A percentile compares a stretch with the other conserved stretches of the same genome.
These are phyloP conservation scores for Solanum sejunctum DNA, from an alignment of 257 asterid genomes.

Conservation along the genomic window DNA sequence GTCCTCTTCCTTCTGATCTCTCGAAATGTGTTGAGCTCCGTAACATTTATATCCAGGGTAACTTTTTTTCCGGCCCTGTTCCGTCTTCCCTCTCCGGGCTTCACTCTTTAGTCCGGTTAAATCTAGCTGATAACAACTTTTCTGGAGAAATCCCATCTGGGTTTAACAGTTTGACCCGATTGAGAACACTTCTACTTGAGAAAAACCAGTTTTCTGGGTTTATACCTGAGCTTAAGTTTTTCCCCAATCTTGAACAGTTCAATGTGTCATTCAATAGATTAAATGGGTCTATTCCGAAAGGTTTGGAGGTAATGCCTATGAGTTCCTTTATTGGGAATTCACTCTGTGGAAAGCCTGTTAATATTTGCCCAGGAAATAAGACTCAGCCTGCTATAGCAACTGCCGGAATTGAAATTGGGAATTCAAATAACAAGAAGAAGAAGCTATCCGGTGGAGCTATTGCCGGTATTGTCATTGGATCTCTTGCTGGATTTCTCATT, in stretches of 20 bases:
- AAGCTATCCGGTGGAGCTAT: slow-evolving; percentile 62
- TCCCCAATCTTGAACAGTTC: slow-evolving; percentile 48
- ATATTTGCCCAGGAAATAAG: slow-evolving; percentile 28
- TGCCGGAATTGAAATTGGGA: not conserved
- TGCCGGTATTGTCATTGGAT: slow-evolving; percentile 68
- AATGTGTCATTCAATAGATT: slow-evolving; percentile 60
- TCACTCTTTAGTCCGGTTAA: slow-evolving; percentile 36
- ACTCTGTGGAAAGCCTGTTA: slow-evolving; percentile 66
- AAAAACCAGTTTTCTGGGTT: slow-evolving; percentile 39
- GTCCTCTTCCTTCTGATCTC: slow-evolving; percentile 49
- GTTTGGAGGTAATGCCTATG: slow-evolving; percentile 24
- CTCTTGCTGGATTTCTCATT: slow-evolving; percentile 38
- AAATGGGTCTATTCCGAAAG: slow-evolving; percentile 57
- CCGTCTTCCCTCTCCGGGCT: slow-evolving; percentile 20
- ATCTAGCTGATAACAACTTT: slow-evolving; percentile 49
- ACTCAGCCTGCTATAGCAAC: slow-evolving; percentile 21
- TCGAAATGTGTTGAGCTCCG: slow-evolving; percentile 36
- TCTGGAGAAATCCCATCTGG: slow-evolving; percentile 42
- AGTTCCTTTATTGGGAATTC: slow-evolving; percentile 51
- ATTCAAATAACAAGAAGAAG: not conserved
- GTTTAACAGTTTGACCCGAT: slow-evolving; percentile 46
- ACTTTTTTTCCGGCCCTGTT: slow-evolving; percentile 35
- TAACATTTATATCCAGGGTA: slow-evolving; percentile 61
- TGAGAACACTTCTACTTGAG: slow-evolving; percentile 57
- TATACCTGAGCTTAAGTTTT: slow-evolving; percentile 40